Evolutionary conservation across 352 stramenopile genomes (phyloP).

Genomic region (Globisporangium takayamanum): DNA sequence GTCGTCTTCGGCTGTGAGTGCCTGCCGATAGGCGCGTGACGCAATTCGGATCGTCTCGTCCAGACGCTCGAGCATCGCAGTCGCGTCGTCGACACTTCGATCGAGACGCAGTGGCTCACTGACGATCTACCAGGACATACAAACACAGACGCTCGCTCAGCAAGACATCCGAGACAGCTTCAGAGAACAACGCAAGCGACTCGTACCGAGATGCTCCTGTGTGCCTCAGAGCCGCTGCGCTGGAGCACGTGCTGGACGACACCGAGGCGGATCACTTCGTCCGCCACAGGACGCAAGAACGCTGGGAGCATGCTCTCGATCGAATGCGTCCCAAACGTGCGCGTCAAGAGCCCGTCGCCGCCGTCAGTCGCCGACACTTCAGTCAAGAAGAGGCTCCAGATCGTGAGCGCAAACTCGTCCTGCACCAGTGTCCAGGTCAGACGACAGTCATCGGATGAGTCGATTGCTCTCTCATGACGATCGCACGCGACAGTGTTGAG

Average conservation of each 20-base stretch:
- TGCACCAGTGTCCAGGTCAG: conserved; percentile 5
- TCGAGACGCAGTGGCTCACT: conserved; percentile 2
- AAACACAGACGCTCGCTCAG: too few species aligned
- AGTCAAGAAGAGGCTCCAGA: conserved; percentile 30
- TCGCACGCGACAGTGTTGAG: not conserved
- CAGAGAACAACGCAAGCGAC: not conserved
- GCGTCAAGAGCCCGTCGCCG: conserved; percentile 26
- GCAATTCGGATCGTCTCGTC: not conserved
- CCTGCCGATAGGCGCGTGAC: too few species aligned
- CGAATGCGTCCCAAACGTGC: conserved; percentile 7
- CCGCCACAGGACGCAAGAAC: conserved; percentile 22
- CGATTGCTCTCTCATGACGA: not conserved
- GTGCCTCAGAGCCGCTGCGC: conserved; percentile 4
- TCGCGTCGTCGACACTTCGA: not conserved
- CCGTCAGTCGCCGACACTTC: conserved; percentile 18
- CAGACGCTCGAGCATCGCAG: conserved; percentile 5
- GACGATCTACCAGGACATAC: not conserved
- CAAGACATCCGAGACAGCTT: not conserved
- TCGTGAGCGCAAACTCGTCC: conserved; percentile 41
- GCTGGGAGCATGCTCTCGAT: conserved; percentile 24
- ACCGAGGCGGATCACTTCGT: conserved; percentile 24
- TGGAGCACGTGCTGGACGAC: conserved; percentile 35
- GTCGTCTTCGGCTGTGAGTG: not conserved
- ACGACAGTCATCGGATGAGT: not conserved
- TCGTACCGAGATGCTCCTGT: conserved; percentile 3